A percentile compares a stretch with the other conserved stretches of the same genome.
Evolutionary conservation across 1,139 yeast species (phyloP).

Genomic region (Geotrichum citri-aurantii): DNA sequence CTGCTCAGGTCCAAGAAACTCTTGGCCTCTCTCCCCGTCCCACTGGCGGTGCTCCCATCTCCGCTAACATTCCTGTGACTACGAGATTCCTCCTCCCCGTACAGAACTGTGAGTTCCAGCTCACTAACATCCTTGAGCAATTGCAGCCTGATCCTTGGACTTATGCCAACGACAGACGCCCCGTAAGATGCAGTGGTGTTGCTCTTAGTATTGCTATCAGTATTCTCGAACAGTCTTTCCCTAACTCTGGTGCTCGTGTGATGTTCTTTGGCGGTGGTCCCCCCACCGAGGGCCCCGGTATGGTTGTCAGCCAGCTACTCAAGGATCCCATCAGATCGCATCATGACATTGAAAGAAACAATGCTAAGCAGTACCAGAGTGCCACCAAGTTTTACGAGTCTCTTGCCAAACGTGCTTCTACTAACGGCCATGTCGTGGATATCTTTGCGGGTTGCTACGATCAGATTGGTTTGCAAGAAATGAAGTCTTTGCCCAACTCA

Average conservation of each 20-base stretch:
- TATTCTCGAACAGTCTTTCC: slow-evolving; percentile 77
- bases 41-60: slow-evolving; percentile 29
- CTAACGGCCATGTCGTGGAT: slow-evolving; percentile 77
- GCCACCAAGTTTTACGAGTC: slow-evolving; percentile 76
- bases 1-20: slow-evolving; percentile 70
- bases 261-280: slow-evolving; percentile 94
- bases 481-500: slow-evolving; percentile 73
- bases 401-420: slow-evolving; percentile 61
- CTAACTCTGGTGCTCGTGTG: slow-evolving; percentile 85
- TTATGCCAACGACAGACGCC: slow-evolving; percentile 79
- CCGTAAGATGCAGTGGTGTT: slow-evolving; percentile 89
- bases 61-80: slow-evolving; percentile 40
- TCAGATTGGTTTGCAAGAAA: slow-evolving; percentile 92
- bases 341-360: slow-evolving; percentile 85
- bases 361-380: slow-evolving; percentile 84
- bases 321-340: slow-evolving; percentile 97
- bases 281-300: slow-evolving; percentile 91
- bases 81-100: slow-evolving; percentile 80
- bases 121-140: slow-evolving; percentile 74
- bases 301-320: slow-evolving; percentile 85
- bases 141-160: slow-evolving; percentile 89
- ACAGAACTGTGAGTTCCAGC: slow-evolving; percentile 79
- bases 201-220: slow-evolving; percentile 83
- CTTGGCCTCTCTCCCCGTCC: slow-evolving; percentile 47
- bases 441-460: slow-evolving; percentile 94